Base-by-base conservation (phyloP, 768 basidiomycete species). In the Tephrocybe sp. region DNA sequence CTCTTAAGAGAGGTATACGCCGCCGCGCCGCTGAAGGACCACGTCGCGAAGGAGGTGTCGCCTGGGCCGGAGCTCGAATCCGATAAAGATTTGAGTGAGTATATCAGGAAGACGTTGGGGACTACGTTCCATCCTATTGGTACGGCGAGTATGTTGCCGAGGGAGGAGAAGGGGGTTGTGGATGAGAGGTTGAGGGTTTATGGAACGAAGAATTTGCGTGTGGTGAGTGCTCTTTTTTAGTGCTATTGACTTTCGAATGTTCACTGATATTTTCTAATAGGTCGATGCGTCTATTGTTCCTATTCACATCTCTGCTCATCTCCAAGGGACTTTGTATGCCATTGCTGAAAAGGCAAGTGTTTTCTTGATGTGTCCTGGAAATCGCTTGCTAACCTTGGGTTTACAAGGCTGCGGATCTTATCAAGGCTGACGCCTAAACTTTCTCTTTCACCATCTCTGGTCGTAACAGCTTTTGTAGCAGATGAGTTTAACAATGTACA, bases 131-230 rank as follows among this genome's bases (percentile, higher is more conserved):
- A 53, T 30, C 46, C 46, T 15, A 26, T 53, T 21, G 52, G 40
- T 1, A 53, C 52, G 9, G 41, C 47, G 1, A n/a, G 30, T 25
- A 38, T 53, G 41, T 28, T 53, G 9, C 52, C 52, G 24, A 32
- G 16, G 1, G n/a, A 43, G 19, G 46, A 43, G 2, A 74, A 74
- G 1, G 71, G 72, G 0, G 69, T 71, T 11, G 72, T 73, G 2
- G 68, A 71, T 49, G 56, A 64, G 5, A 36, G 57, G n/a, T 52
- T 73, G 44, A 64, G 47, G 49, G 64, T 73, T 2, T 70, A 73
- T 56, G 72, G 70, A 4, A 62, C 62, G 5, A 49, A 48, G 15
- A 72, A 72, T 40, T 61, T 71, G 4, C 59, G 71, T 9, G 67
- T 71, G 36, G 67, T 64, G n/a, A 65, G 64, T 65, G 2, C n/a